Percentiles rank a stretch among this genome's conserved stretches.
phyloP scores from a whole-genome alignment of 495 filamentous ascomycete genomes.

The Aspergillus wentii region DNA sequence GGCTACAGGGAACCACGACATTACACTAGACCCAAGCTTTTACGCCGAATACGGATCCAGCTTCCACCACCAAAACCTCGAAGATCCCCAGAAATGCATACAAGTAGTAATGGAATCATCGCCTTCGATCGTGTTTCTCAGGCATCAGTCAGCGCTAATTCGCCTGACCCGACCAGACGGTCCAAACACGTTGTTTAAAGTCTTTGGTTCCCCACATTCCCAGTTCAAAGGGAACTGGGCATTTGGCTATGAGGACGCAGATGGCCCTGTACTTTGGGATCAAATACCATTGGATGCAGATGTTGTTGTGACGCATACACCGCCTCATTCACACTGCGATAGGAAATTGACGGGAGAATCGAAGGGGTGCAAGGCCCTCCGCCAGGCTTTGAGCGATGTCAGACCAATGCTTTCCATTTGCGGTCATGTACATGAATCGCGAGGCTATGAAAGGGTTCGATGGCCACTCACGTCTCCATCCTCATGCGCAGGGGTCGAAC shows the following conservation, averaged over 20 bases:
- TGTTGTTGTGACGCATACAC: constrained; percentile 45
- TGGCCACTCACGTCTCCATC: constrained; percentile 19
- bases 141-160: constrained; percentile 56
- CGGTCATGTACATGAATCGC: constrained; percentile 47
- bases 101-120: constrained; percentile 47
- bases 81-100: constrained; percentile 52
- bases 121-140: constrained; percentile 58
- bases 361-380: constrained; percentile 39
- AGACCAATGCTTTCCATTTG: constrained; percentile 42
- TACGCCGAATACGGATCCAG: constrained; percentile 50
- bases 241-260: constrained; percentile 55
- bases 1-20: constrained; percentile 79
- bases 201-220: constrained; percentile 74
- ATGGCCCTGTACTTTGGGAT: constrained; percentile 46
- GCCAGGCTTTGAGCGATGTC: constrained; percentile 29
- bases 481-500: not conserved
- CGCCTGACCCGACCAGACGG: constrained; percentile 51
- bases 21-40: constrained; percentile 63
- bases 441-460: constrained; percentile 40
- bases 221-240: constrained; percentile 64
- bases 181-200: constrained; percentile 61
- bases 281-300: constrained; percentile 41
- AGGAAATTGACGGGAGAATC: constrained; percentile 18
- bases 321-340: constrained; percentile 43
- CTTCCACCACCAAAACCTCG: constrained; percentile 56